Evolutionary conservation across 306 rosid genomes (phyloP).

Genomic region (Vigna angularis): DNA sequence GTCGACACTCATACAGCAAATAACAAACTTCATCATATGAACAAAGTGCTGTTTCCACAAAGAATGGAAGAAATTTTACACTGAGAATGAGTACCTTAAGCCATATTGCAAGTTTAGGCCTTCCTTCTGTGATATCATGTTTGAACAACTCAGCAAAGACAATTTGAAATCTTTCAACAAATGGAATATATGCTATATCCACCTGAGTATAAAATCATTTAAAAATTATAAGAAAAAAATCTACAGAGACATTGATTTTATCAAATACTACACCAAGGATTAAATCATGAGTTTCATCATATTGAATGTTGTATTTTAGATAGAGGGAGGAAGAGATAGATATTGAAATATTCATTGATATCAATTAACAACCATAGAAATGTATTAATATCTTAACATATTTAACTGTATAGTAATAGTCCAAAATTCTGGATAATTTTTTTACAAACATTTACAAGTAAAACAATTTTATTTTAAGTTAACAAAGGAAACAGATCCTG

Average conservation of each 20-base stretch:
- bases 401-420: neutral
- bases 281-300: neutral
- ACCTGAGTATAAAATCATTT: constrained; percentile 57
- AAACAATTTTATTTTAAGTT: too few species aligned
- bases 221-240: constrained; percentile 32
- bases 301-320: neutral
- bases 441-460: too few species aligned
- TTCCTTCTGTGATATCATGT: constrained; percentile 71
- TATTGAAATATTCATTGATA: neutral
- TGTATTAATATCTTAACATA: too few species aligned
- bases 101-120: constrained; percentile 80
- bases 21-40: neutral
- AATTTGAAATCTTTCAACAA: constrained; percentile 69
- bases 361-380: neutral
- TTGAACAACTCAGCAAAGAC: constrained; percentile 61
- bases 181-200: constrained; percentile 75
- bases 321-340: neutral
- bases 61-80: neutral
- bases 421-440: too few species aligned
- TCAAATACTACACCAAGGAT: neutral
- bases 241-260: neutral
- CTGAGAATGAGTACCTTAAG: constrained; percentile 56
- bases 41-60: neutral
- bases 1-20: neutral
- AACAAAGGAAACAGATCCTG: neutral